Evolutionary conservation across 306 rosid genomes (phyloP), one percentile per base, ranked within the genome.

Genomic region (Begonia peltatifolia): DNA sequence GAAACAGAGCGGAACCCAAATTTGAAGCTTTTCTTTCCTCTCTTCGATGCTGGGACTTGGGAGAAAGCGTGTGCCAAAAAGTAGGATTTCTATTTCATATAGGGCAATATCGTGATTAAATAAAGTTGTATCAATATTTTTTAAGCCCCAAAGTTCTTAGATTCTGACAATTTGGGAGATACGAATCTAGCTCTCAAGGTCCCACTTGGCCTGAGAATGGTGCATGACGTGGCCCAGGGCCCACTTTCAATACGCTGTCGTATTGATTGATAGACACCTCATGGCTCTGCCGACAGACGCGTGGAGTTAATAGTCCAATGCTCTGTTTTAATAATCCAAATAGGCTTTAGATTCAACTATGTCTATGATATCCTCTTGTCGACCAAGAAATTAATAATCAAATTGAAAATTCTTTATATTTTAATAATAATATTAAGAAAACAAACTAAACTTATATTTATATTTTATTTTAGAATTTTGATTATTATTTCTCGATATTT

Each of bases 1-100:
- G 74, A 60, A 59, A 55, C 67, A 43, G 55, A 36, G 47, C 55
- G 17, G 68, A 53, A 56, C 50, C 53, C 66, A 52, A 56, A 77
- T 35, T 60, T 63, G 55, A 63, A 50, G 63, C 63, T 36, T 58
- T 48, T 25, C 0, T 30, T 30, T 30, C 36, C 6, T 7, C 38
- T 1, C 38, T 30, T 30, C 68, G 55, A 36, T 50, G 56, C 16
- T 38, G 63, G 63, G 41, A 41, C 2, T 25, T 6, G 56, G 63
- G 49, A 41, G 63, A 59, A 49, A 49, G 48, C 48, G 14, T 11
- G 14, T 25, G 63, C 41, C 35, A 46, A 53, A 44, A 59, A 47
- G 16, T 36, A 25, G 41, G 54, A 59, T 35, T 59, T 59, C 17
- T n/a, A 59, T 16, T 47, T 47, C 14, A 10, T 3, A 0, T 44